A percentile compares a stretch with the other conserved stretches of the same genome.
Conservation (phyloP, 495 filamentous ascomycete genomes). For the Xylaria sp. region DNA sequence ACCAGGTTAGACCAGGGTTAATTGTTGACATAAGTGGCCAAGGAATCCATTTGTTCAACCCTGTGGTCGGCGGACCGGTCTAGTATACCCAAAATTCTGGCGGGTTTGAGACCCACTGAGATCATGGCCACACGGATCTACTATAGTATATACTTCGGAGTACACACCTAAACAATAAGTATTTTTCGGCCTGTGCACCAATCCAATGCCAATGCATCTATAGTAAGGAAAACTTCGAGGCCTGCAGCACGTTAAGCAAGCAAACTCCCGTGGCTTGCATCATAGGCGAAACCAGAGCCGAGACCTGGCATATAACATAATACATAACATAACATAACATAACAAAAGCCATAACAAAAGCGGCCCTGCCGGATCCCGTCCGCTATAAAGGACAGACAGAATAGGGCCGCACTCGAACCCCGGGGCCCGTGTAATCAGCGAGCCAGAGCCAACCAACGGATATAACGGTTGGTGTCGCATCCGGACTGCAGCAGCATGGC, state of each 20-base stretch:
- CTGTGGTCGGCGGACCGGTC: neutral
- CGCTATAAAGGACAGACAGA: neutral
- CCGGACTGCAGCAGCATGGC: slow-evolving; percentile 30
- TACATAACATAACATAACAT: too few species aligned
- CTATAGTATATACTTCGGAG: too few species aligned
- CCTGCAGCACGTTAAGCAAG: neutral
- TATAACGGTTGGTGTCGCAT: neutral
- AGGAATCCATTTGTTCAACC: neutral
- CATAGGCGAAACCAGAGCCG: too few species aligned
- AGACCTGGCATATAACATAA: too few species aligned
- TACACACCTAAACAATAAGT: neutral
- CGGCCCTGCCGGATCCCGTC: neutral
- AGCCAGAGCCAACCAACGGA: neutral
- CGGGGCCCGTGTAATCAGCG: neutral
- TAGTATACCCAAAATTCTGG: neutral
- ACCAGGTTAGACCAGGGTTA: neutral
- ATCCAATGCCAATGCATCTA: too few species aligned
- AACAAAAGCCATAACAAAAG: neutral
- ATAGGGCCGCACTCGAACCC: neutral
- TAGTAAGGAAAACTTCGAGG: neutral
- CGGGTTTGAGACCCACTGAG: neutral
- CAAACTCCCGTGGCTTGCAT: neutral
- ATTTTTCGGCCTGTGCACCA: neutral
- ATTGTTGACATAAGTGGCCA: neutral
- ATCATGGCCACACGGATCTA: neutral